phyloP scores from a whole-genome alignment of 2,329 filamentous ascomycete species.

The Fusarium temperatum region DNA sequence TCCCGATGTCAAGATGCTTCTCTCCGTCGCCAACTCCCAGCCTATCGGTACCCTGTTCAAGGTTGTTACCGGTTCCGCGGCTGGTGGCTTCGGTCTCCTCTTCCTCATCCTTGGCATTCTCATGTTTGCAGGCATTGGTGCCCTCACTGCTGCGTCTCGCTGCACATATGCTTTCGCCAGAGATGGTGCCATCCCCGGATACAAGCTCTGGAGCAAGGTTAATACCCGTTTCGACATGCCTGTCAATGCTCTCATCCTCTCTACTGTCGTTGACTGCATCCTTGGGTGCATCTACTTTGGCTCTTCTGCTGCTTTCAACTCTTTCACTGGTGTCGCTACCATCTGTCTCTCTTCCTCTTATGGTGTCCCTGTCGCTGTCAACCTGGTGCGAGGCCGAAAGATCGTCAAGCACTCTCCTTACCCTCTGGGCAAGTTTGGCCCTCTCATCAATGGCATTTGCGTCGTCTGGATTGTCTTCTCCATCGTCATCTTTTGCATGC shows the following conservation, averaged over 20 bases:
- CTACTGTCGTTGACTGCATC: constrained; percentile 73
- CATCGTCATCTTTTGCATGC: constrained; percentile 81
- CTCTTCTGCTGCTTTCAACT: constrained; percentile 79
- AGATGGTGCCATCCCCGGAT: constrained; percentile 78
- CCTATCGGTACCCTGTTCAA: constrained; percentile 82
- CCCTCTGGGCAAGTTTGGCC: constrained; percentile 75
- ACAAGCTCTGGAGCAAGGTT: constrained; percentile 71
- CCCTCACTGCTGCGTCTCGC: constrained; percentile 76
- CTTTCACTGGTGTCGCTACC: constrained; percentile 81
- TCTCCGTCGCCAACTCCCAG: constrained; percentile 74
- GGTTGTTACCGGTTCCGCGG: constrained; percentile 75
- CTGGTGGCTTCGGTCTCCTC: constrained; percentile 77
- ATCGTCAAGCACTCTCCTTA: constrained; percentile 72
- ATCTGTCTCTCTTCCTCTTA: constrained; percentile 82
- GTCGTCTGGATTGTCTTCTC: constrained; percentile 76
- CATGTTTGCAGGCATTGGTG: constrained; percentile 79
- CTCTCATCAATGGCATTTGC: constrained; percentile 72
- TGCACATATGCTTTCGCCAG: constrained; percentile 81
- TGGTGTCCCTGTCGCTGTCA: constrained; percentile 78
- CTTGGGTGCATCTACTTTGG: constrained; percentile 84
- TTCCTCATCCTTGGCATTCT: constrained; percentile 81
- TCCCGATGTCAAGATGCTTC: constrained; percentile 70
- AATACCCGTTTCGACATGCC: constrained; percentile 74
- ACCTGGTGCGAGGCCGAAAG: constrained; percentile 71
- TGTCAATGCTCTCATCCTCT: constrained; percentile 73